Evolutionary conservation across 805 yeast genomes (phyloP), one percentile per base, ranked within the genome.

Genomic region (Citeromyces nyonsensis): DNA sequence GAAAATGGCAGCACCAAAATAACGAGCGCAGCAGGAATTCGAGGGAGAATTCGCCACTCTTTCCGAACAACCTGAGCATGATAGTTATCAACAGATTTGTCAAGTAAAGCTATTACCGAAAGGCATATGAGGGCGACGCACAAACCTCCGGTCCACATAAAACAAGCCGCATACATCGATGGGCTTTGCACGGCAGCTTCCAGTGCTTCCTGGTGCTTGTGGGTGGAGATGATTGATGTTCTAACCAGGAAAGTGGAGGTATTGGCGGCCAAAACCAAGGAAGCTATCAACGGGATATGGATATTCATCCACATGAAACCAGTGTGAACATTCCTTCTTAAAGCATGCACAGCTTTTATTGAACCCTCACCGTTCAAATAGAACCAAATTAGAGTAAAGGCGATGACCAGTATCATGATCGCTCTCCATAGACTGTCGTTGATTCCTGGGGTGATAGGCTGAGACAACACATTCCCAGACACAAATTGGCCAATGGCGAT

Each of bases 401-500:
- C 69, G 29, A 60, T 59, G 10, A 70, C 46, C 32, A 69, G 43
- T 9, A 66, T 40, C 35, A 67, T 54, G 5, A 70, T 39, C 0
- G 70, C 78, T 32, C 75, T 51, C n/a, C 61, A 62, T 13, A 66
- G 48, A 28, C 55, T 56, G 4, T 40, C 40, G 29, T 56, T 52
- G 37, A 70, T 53, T 0, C 77, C 76, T 2, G 44, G 35, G 1
- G 63, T 67, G 8, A 40, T 34, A 0, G 71, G 66, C n/a, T 58
- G 51, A 0, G 49, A 47, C 2, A 72, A 66, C 6, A 70, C 76
- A 6, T 68, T 52, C 27, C 61, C 64, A 42, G 64, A 70, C 10
- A 73, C 49, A 39, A 70, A 73, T 39, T 73, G 81, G 25, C 82
- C 82, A 38, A 74, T 59, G 4, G 78, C 79, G 48, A 75, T 73